Evolutionary conservation across 768 basidiomycete species (phyloP), one percentile per base, ranked within the genome.

Genomic region (Lentinula boryana): DNA sequence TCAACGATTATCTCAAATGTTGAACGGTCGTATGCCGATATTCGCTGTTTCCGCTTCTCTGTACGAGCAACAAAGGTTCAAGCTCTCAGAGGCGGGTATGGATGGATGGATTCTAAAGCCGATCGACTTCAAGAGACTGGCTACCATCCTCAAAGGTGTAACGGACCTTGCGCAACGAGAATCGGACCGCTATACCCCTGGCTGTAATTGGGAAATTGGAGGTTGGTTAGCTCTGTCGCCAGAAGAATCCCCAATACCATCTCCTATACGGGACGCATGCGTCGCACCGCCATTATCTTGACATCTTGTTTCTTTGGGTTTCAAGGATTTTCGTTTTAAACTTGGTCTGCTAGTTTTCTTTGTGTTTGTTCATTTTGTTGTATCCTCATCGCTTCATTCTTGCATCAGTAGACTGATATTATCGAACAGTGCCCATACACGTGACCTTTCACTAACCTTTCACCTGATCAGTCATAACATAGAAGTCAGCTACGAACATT

Each of bases 31-130:
- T 10, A 83, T 92, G 49, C 90, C 90, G 5, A 88, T 93, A 56
- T 86, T 94, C 63, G 91, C 89, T 32, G 90, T 94, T 15, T 89
- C 88, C 2, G 90, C 90, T 1, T 89, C 88, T 12, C 75, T 92
- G 8, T 68, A 73, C 40, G 86, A 88, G 64, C 72, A 71, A 16
- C 84, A 88, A 66, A 78, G 83, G 3, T 71, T 77, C 0, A 79
- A 86, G 58, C 71, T 91, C 56, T 70, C 75, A 7, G 68, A 75
- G 12, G 71, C 77, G 50, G 85, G 89, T 43, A 80, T 91, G 69
- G 89, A 91, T 68, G 91, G 91, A 4, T 94, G 89, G 89, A 82
- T 91, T 16, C 74, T 93, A 63, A 93, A 93, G 71, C 92, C 91
- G 0, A 85, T 93, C 64, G 86, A 91, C 69, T 92, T 90, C 71